Percentiles rank a stretch among this genome's conserved stretches.
These are phyloP conservation scores for Lactarius indigo DNA, from an alignment of 768 basidiomycete species.

Conservation along the genomic window DNA sequence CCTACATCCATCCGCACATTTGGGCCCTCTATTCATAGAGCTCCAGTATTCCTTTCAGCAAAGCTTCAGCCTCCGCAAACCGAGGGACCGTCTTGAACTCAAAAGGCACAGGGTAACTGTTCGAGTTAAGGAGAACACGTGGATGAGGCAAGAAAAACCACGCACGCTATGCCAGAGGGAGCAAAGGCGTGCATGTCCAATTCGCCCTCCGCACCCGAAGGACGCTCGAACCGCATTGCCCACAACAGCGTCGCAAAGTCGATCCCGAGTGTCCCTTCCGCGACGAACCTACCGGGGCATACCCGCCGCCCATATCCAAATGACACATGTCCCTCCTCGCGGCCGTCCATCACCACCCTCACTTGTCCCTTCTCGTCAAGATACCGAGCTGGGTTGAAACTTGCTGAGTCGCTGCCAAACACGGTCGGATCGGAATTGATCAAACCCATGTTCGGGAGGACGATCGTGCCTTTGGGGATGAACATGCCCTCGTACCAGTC, in stretches of 20 bases:
- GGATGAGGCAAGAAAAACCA: not conserved
- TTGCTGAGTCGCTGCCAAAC: not conserved
- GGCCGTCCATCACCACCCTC: not conserved
- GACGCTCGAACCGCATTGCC: not conserved
- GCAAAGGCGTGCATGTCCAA: not conserved
- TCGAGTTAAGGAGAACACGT: not conserved
- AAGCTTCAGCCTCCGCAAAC: not conserved
- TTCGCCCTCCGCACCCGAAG: not conserved
- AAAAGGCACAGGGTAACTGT: not conserved
- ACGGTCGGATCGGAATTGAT: not conserved
- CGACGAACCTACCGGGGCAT: not conserved
- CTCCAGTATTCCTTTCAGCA: not conserved
- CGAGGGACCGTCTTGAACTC: not conserved
- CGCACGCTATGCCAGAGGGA: not conserved
- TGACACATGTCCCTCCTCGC: not conserved
- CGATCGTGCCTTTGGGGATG: not conserved
- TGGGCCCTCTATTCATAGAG: not conserved
- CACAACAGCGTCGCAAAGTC: conserved; percentile 2
- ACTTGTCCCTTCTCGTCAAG: not conserved
- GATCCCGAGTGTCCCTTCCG: not conserved
- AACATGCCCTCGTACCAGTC: not conserved
- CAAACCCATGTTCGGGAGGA: not conserved
- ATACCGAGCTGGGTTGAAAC: not conserved
- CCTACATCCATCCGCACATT: too few species aligned
- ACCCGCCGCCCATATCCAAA: not conserved